Conservation (phyloP, 345 rosid species). For the Capsella bursapastoris region DNA sequence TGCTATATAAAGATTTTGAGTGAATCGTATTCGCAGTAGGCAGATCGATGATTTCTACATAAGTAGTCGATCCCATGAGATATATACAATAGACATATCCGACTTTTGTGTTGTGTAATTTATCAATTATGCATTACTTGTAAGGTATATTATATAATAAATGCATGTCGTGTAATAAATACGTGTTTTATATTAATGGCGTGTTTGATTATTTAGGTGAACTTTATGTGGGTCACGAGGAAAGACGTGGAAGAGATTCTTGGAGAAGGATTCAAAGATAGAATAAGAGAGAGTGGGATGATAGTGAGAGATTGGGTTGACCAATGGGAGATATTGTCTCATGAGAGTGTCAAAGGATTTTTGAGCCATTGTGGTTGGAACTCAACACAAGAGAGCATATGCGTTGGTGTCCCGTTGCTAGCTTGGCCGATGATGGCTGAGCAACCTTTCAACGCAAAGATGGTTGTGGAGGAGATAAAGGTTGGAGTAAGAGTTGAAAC, state of each 20-base stretch:
- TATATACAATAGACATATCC: too few relatives aligned
- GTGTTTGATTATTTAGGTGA: not conserved
- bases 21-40: too few relatives aligned
- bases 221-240: conserved; percentile 61
- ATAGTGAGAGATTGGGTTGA: conserved; percentile 77
- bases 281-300: conserved; percentile 56
- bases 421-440: conserved; percentile 91
- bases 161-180: too few relatives aligned
- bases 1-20: too few relatives aligned
- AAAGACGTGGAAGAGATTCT: conserved; percentile 45
- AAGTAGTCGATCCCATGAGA: too few relatives aligned
- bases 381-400: conserved; percentile 70
- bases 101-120: too few relatives aligned
- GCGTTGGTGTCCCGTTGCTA: conserved; percentile 71
- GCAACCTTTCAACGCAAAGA: conserved; percentile 66
- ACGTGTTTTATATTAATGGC: not conserved
- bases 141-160: too few relatives aligned
- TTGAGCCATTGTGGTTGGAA: conserved; percentile 95
- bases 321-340: conserved; percentile 65
- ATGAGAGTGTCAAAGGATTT: conserved; percentile 65
- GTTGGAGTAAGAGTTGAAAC: conserved; percentile 66
- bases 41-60: too few relatives aligned
- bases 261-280: conserved; percentile 57
- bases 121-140: too few relatives aligned
- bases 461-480: conserved; percentile 69